A percentile compares a stretch with the other conserved stretches of the same genome.
These are phyloP conservation scores for Fusarium papillatum DNA, from an alignment of 2,329 filamentous ascomycete genomes.

Conservation along the genomic window DNA sequence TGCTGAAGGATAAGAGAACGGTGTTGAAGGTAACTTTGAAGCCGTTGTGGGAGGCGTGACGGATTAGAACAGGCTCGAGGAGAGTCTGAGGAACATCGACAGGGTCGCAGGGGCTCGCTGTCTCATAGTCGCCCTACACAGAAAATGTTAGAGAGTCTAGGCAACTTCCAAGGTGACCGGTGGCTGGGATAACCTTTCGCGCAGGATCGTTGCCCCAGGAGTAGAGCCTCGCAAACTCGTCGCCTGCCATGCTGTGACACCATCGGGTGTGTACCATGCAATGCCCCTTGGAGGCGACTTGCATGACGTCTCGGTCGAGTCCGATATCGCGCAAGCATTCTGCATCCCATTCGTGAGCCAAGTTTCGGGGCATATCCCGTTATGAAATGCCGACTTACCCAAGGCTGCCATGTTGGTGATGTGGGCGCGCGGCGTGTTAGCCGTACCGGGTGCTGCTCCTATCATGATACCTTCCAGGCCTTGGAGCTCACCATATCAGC, in stretches of 20 bases:
- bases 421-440: neutral
- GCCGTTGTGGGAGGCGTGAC: constrained; percentile 51
- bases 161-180: accelerated
- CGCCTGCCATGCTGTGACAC: neutral
- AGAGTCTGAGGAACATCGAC: neutral
- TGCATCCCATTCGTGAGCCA: neutral
- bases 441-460: neutral
- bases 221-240: neutral
- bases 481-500: neutral
- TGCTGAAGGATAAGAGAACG: constrained; percentile 46
- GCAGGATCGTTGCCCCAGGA: neutral
- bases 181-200: neutral
- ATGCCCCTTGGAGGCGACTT: neutral
- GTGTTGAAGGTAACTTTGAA: constrained; percentile 55
- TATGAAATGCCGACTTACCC: neutral
- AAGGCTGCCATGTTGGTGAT: neutral
- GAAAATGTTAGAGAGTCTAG: neutral
- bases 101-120: neutral
- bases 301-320: neutral
- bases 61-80: constrained; percentile 29
- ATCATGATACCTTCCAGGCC: neutral
- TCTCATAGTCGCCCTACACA: neutral
- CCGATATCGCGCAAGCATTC: neutral
- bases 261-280: neutral
- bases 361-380: neutral